Evolutionary conservation across 1,284 basidiomycete genomes (phyloP).

Genomic region (Apiotrichum gracile): DNA sequence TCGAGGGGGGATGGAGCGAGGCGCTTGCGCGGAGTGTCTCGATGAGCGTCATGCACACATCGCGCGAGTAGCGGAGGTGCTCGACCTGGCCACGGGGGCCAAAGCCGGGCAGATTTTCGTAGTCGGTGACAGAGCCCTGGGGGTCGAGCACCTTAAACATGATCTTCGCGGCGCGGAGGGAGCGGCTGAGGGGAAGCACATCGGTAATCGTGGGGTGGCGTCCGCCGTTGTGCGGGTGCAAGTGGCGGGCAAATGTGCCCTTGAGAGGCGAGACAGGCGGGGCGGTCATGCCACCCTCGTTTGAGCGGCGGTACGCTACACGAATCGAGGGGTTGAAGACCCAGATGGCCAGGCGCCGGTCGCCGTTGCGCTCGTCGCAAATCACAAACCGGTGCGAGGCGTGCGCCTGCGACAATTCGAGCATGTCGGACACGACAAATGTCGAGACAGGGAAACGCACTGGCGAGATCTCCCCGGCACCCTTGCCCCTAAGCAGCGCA

Average conservation of each 20-base stretch:
- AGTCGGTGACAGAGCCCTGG: background rate
- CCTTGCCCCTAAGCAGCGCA: constrained; percentile 59
- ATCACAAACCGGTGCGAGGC: constrained; percentile 82
- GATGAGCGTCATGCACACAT: constrained; percentile 28
- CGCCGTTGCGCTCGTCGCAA: constrained; percentile 72
- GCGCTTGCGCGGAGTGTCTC: constrained; percentile 26
- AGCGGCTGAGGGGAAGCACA: background rate
- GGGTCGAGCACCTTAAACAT: constrained; percentile 31
- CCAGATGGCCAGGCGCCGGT: constrained; percentile 76
- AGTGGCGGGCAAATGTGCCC: background rate
- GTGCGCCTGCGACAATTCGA: constrained; percentile 77
- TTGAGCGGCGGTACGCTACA: constrained; percentile 55
- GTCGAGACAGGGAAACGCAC: constrained; percentile 67
- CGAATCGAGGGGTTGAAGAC: constrained; percentile 80
- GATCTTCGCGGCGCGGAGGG: constrained; percentile 31
- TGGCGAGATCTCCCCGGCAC: constrained; percentile 48
- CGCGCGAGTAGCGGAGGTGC: constrained; percentile 27
- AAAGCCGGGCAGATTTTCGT: constrained; percentile 8
- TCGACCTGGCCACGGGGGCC: constrained; percentile 25
- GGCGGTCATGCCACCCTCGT: background rate
- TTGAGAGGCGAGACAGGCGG: background rate
- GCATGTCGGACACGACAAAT: constrained; percentile 79
- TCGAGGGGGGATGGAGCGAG: constrained; percentile 23
- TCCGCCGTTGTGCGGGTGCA: background rate
- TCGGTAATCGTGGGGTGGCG: constrained; percentile 3